Percentiles rank a stretch among this genome's conserved stretches.
phyloP scores from a whole-genome alignment of 805 yeast genomes.

The Saccharomyces cerevisiae region DNA sequence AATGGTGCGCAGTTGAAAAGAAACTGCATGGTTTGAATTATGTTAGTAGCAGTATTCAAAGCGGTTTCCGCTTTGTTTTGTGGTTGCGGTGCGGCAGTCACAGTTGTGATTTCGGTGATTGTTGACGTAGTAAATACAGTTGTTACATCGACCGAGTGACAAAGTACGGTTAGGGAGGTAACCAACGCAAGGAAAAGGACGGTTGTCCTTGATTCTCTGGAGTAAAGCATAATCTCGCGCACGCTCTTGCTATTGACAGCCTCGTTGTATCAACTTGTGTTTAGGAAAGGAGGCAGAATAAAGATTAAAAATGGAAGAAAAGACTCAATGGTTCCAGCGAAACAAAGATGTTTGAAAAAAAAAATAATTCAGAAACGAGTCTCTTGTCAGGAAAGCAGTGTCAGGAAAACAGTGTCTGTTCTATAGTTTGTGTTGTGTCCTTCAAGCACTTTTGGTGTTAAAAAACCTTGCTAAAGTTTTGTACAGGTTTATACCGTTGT shows the following conservation, averaged over 20 bases:
- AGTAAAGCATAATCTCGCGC: neutral
- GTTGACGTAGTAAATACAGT: neutral
- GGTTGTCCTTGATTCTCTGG: neutral
- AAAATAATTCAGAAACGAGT: neutral
- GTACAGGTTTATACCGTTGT: neutral
- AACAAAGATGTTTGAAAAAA: neutral
- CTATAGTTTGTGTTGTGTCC: neutral
- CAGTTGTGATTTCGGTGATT: neutral
- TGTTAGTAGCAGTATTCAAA: neutral
- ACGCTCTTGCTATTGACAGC: neutral
- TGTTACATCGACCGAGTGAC: neutral
- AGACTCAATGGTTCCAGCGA: too few relatives aligned
- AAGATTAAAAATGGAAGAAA: neutral
- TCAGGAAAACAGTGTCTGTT: neutral
- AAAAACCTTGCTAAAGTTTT: neutral
- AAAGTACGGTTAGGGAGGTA: neutral
- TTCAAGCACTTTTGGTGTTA: too few relatives aligned
- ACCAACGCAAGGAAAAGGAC: neutral
- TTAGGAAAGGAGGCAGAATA: neutral
- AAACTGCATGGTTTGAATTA: neutral
- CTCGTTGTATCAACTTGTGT: neutral
- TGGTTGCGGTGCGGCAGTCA: neutral
- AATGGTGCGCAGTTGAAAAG: neutral
- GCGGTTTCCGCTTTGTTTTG: neutral
- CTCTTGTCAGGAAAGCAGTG: neutral